Evolutionary conservation across 768 basidiomycete species (phyloP).

Genomic region (Boletellus ananas): DNA sequence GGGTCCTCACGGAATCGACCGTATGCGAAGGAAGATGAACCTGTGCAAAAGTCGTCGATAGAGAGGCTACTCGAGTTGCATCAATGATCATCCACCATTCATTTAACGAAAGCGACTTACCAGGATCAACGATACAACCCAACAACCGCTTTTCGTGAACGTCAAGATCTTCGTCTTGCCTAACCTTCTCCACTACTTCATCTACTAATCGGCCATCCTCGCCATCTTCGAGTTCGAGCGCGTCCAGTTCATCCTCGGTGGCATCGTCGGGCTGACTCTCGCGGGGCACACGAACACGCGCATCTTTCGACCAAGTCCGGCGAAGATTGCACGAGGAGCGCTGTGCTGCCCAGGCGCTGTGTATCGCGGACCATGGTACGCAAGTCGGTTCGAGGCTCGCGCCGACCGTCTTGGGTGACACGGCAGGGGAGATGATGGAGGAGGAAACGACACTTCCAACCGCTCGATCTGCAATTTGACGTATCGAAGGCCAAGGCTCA

Average conservation of each 20-base stretch:
- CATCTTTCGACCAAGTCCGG: conserved; percentile 58
- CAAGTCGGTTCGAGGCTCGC: conserved; percentile 44
- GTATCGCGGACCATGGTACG: conserved; percentile 65
- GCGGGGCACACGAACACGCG: conserved; percentile 32
- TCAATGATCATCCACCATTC: conserved; percentile 2
- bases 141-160: conserved; percentile 78
- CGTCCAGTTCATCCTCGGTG: conserved; percentile 30
- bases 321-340: conserved; percentile 48
- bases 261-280: conserved; percentile 36
- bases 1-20: conserved; percentile 87
- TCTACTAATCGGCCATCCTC: conserved; percentile 38
- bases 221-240: conserved; percentile 33
- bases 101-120: conserved; percentile 34
- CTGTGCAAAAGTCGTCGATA: conserved; percentile 81
- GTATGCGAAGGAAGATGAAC: conserved; percentile 87
- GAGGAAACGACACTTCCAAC: conserved; percentile 59
- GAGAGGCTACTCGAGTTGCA: conserved; percentile 43
- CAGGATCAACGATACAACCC: conserved; percentile 81
- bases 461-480: conserved; percentile 71
- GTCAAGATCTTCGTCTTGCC: conserved; percentile 71
- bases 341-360: conserved; percentile 61
- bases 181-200: conserved; percentile 73
- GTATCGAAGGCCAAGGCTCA: conserved; percentile 66
- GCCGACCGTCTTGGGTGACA: conserved; percentile 12
- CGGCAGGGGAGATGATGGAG: conserved; percentile 8